Conservation (phyloP, 768 basidiomycete genomes). For the Trametes meyenii region DNA sequence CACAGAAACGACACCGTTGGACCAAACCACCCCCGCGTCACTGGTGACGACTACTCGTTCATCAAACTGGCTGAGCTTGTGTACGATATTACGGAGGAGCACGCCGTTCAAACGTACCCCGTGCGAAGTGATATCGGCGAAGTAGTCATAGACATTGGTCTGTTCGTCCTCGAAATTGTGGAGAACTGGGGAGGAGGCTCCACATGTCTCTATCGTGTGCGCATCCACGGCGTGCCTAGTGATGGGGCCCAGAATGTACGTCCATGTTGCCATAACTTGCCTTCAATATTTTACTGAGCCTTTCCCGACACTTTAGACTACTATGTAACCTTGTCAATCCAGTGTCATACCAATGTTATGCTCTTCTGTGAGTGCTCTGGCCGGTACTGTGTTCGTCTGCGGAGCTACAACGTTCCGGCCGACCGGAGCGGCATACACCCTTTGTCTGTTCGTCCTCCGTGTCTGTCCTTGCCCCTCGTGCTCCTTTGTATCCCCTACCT, state of each 20-base stretch:
- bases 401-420: not conserved
- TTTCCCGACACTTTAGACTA: not conserved
- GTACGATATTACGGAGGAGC: not conserved
- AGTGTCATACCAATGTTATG: not conserved
- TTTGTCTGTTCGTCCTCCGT: not conserved
- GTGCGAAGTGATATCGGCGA: not conserved
- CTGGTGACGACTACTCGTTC: not conserved
- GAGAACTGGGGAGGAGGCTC: not conserved
- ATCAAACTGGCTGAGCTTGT: not conserved
- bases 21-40: not conserved
- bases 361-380: not conserved
- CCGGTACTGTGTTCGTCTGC: too few relatives aligned
- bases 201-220: conserved; percentile 2
- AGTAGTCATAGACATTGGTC: not conserved
- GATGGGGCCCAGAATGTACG: not conserved
- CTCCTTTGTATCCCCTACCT: too few relatives aligned
- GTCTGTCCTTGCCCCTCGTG: too few relatives aligned
- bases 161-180: conserved; percentile 1
- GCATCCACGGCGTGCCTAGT: not conserved
- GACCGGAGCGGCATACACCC: not conserved
- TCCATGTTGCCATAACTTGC: not conserved
- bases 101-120: not conserved
- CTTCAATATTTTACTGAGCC: not conserved
- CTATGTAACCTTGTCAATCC: too few relatives aligned
- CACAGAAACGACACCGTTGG: not conserved